Evolutionary conservation across 257 asterid species (phyloP).

Genomic region (Solanum paucissectum): DNA sequence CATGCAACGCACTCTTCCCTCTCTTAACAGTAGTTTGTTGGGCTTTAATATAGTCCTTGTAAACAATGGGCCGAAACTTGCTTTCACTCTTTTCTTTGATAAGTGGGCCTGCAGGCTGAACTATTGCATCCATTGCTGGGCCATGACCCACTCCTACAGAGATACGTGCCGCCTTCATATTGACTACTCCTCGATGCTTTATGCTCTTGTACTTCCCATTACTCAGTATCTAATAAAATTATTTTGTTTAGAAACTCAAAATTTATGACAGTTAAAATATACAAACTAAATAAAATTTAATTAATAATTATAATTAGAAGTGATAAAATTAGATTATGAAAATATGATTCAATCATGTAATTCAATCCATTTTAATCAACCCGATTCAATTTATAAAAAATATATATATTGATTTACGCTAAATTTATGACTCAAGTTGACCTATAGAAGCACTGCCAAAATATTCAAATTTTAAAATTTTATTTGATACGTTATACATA

Average conservation of each 20-base stretch:
- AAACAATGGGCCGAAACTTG: neutral
- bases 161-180: slow-evolving; percentile 22
- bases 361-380: too few species aligned
- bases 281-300: neutral
- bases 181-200: slow-evolving; percentile 48
- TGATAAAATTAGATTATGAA: neutral
- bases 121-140: neutral
- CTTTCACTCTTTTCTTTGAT: neutral
- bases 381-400: too few species aligned
- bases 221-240: slow-evolving; percentile 30
- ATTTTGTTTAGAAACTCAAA: too few species aligned
- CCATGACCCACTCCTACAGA: slow-evolving; percentile 38
- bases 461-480: neutral
- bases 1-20: neutral
- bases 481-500: too few species aligned
- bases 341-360: neutral
- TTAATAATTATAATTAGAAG: neutral
- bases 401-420: neutral
- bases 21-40: neutral
- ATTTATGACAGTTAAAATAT: neutral
- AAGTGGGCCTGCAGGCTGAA: neutral
- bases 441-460: neutral
- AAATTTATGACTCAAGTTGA: neutral
- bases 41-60: neutral
- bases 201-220: slow-evolving; percentile 52